Evolutionary conservation across 2,329 filamentous ascomycete species (phyloP).

Genomic region (Sordariomycetes sp.): DNA sequence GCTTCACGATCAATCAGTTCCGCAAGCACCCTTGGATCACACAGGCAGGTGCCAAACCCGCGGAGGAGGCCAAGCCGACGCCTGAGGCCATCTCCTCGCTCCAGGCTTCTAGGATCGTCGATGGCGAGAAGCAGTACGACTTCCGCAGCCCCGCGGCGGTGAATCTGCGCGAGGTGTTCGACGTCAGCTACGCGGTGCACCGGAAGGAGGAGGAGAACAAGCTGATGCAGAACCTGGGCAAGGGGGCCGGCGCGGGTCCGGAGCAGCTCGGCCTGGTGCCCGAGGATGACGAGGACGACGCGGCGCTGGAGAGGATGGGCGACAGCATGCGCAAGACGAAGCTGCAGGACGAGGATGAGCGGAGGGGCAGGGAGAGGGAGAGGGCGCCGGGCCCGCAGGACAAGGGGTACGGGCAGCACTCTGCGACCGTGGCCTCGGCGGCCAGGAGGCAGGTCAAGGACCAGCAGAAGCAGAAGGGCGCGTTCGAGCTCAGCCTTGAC

Average conservation of each 20-base stretch:
- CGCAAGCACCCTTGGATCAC: conserved; percentile 90
- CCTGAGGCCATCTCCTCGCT: conserved; percentile 30
- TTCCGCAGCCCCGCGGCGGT: conserved; percentile 93
- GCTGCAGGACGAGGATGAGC: conserved; percentile 18
- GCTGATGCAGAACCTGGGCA: conserved; percentile 72
- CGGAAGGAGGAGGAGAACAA: conserved; percentile 94
- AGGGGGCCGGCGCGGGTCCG: conserved; percentile 52
- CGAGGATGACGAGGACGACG: conserved; percentile 55
- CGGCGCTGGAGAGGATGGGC: conserved; percentile 26
- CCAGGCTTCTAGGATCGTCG: conserved; percentile 41
- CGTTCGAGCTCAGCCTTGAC: conserved; percentile 86
- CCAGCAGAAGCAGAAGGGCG: conserved; percentile 58
- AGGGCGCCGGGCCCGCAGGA: conserved; percentile 22
- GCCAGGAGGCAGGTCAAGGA: conserved; percentile 69
- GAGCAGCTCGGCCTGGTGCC: conserved; percentile 52
- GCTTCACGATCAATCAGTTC: conserved; percentile 89
- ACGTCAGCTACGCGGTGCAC: conserved; percentile 96
- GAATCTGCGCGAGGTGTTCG: conserved; percentile 93
- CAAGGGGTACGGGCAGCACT: conserved; percentile 82
- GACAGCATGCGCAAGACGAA: conserved; percentile 71
- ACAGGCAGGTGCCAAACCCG: conserved; percentile 45
- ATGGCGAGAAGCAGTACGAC: conserved; percentile 63
- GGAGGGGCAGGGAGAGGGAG: conserved; percentile 12
- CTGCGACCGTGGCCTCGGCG: conserved; percentile 70
- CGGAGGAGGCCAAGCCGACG: conserved; percentile 47